Percentiles rank a stretch among this genome's conserved stretches.
These are phyloP conservation scores for Arthrobotrys megalospora DNA, from an alignment of 2,329 filamentous ascomycete species.

Conservation along the genomic window DNA sequence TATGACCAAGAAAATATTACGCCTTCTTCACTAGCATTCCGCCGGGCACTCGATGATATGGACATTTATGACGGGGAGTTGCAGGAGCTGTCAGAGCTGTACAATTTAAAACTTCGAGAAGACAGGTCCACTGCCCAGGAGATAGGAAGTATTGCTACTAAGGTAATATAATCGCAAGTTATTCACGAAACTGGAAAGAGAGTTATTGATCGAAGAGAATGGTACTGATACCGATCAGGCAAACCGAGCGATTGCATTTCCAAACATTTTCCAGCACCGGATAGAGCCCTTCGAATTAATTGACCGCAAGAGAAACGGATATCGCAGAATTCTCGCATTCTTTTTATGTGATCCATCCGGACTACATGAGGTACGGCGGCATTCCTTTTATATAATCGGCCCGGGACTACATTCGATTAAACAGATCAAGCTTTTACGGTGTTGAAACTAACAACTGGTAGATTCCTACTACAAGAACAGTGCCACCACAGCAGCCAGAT, in stretches of 20 bases:
- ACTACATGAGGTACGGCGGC: slow-evolving; percentile 8
- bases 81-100: not conserved
- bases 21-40: not conserved
- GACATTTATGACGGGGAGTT: slow-evolving; percentile 13
- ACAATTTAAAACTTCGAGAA: not conserved
- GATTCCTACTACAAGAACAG: slow-evolving; percentile 15
- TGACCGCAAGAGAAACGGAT: slow-evolving; percentile 71
- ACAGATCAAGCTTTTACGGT: too few species aligned
- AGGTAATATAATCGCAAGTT: not conserved
- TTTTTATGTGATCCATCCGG: slow-evolving; percentile 74
- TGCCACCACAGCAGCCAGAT: slow-evolving; percentile 20
- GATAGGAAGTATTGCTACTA: slow-evolving; percentile 15
- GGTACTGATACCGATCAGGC: slow-evolving; percentile 57
- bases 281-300: slow-evolving; percentile 71
- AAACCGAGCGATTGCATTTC: slow-evolving; percentile 73
- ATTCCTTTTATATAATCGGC: not conserved
- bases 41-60: not conserved
- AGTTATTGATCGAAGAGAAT: not conserved
- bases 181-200: not conserved
- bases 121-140: not conserved
- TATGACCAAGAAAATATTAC: slow-evolving; percentile 32
- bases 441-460: not conserved
- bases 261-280: slow-evolving; percentile 72
- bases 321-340: slow-evolving; percentile 73
- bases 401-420: too few species aligned